A percentile compares a stretch with the other conserved stretches of the same genome.
These are phyloP conservation scores for Zygoascus sp. DNA, from an alignment of 1,139 yeast genomes.

Conservation along the genomic window DNA sequence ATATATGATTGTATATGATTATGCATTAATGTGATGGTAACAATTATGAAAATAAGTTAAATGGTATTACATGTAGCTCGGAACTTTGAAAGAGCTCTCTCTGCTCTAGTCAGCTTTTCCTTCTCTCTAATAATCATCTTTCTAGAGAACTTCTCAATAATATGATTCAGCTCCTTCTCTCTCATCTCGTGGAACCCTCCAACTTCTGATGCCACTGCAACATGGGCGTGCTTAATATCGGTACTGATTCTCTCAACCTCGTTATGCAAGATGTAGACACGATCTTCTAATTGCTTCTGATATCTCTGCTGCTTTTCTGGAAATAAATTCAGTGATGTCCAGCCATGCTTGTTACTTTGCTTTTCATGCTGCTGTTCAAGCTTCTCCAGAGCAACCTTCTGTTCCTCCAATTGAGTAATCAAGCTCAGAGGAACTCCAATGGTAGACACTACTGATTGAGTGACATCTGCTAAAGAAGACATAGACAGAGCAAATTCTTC, in stretches of 20 bases:
- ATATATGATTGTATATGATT: slow-evolving; percentile 1
- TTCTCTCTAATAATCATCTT: slow-evolving; percentile 30
- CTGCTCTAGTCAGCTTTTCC: slow-evolving; percentile 38
- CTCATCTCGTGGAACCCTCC: slow-evolving; percentile 37
- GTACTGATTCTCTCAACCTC: slow-evolving; percentile 31
- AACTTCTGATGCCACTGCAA: slow-evolving; percentile 37
- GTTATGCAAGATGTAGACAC: slow-evolving; percentile 29
- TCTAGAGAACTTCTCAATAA: slow-evolving; percentile 30
- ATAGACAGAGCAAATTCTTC: slow-evolving; percentile 18
- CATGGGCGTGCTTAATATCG: slow-evolving; percentile 34
- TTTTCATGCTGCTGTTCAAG: slow-evolving; percentile 27
- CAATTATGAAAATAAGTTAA: neutral
- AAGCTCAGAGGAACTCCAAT: slow-evolving; percentile 25
- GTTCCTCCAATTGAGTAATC: slow-evolving; percentile 25
- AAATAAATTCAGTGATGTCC: slow-evolving; percentile 34
- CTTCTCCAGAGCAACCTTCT: slow-evolving; percentile 22
- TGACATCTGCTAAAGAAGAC: slow-evolving; percentile 18
- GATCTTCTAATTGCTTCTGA: slow-evolving; percentile 30
- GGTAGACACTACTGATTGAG: slow-evolving; percentile 23
- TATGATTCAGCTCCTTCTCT: slow-evolving; percentile 30
- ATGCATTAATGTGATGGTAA: slow-evolving; percentile 1
- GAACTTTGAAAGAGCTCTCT: slow-evolving; percentile 20
- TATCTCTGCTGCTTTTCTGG: slow-evolving; percentile 37
- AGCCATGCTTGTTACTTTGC: slow-evolving; percentile 27
- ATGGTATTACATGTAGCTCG: slow-evolving; percentile 4